These are phyloP conservation scores for Phytomonas sp. DNA, from an alignment of 208 protist genomes.

Conservation along the genomic window DNA sequence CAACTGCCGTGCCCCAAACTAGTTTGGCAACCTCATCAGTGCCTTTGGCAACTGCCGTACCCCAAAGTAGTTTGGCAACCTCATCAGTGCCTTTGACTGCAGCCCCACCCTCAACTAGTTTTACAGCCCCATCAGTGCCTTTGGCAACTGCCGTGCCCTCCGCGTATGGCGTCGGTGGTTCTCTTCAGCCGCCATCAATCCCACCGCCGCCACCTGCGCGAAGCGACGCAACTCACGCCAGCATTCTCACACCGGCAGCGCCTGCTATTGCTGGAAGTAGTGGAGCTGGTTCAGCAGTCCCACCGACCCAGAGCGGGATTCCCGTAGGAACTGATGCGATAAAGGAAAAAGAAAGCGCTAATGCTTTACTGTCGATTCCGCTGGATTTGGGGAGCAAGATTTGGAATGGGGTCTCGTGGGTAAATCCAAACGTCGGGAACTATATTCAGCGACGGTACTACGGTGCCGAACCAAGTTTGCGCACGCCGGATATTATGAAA, in stretches of 20 bases:
- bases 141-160: conserved; percentile 13
- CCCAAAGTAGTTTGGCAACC: not conserved
- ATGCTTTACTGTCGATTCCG: not conserved
- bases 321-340: not conserved
- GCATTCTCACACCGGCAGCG: not conserved
- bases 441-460: conserved; percentile 87
- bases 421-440: conserved; percentile 79
- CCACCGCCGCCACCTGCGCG: not conserved
- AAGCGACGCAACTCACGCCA: not conserved
- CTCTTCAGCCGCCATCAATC: conserved; percentile 12
- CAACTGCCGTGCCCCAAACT: conserved; percentile 7
- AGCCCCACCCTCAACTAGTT: conserved; percentile 3
- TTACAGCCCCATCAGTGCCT: not conserved
- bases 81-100: not conserved
- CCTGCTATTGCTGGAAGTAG: not conserved
- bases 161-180: conserved; percentile 18
- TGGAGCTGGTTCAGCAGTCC: conserved; percentile 2
- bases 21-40: conserved; percentile 5
- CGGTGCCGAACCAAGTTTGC: conserved; percentile 71
- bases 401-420: conserved; percentile 42
- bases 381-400: not conserved
- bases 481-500: conserved; percentile 57
- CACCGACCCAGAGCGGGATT: not conserved
- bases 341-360: not conserved
- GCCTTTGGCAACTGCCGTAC: conserved; percentile 2